Conservation (phyloP, 1,284 basidiomycete genomes). For the Pseudozyma sp. region DNA sequence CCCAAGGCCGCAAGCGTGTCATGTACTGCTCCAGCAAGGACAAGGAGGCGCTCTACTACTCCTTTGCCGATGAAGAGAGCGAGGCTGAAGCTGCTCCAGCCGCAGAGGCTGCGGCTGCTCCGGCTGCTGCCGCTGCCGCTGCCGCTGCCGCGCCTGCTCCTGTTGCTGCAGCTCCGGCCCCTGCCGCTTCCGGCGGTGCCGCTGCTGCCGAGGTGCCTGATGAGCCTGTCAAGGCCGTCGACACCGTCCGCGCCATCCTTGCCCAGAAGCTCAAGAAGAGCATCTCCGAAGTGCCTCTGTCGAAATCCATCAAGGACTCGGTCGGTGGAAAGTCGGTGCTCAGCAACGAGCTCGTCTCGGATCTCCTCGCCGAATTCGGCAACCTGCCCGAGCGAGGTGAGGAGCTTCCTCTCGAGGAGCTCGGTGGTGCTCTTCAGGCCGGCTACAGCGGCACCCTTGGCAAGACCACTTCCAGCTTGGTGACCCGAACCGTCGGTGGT, state of each 20-base stretch:
- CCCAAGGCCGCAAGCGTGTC: slow-evolving; percentile 80
- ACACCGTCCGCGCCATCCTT: slow-evolving; percentile 88
- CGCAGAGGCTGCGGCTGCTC: slow-evolving; percentile 69
- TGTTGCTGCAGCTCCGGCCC: slow-evolving; percentile 71
- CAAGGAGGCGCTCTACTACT: slow-evolving; percentile 95
- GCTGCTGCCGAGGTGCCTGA: slow-evolving; percentile 81
- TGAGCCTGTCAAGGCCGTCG: slow-evolving; percentile 88
- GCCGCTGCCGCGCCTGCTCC: slow-evolving; percentile 69
- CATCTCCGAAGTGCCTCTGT: slow-evolving; percentile 86
- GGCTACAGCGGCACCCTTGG: slow-evolving; percentile 89
- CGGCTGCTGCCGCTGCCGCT: slow-evolving; percentile 63
- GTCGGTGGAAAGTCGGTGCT: slow-evolving; percentile 98
- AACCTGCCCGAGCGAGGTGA: slow-evolving; percentile 90
- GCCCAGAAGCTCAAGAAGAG: slow-evolving; percentile 98
- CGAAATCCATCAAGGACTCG: slow-evolving; percentile 97
- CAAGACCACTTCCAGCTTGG: slow-evolving; percentile 91
- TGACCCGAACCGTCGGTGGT: slow-evolving; percentile 89
- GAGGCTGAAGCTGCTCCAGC: slow-evolving; percentile 70
- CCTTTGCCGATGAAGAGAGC: slow-evolving; percentile 86
- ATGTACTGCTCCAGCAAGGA: slow-evolving; percentile 96
- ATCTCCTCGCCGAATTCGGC: slow-evolving; percentile 77
- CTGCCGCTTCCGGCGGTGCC: slow-evolving; percentile 71
- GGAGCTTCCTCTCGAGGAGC: slow-evolving; percentile 87
- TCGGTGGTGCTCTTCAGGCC: slow-evolving; percentile 83
- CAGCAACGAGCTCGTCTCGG: slow-evolving; percentile 93